Conservation (phyloP, 1,139 yeast species). For the Candida sp. region DNA sequence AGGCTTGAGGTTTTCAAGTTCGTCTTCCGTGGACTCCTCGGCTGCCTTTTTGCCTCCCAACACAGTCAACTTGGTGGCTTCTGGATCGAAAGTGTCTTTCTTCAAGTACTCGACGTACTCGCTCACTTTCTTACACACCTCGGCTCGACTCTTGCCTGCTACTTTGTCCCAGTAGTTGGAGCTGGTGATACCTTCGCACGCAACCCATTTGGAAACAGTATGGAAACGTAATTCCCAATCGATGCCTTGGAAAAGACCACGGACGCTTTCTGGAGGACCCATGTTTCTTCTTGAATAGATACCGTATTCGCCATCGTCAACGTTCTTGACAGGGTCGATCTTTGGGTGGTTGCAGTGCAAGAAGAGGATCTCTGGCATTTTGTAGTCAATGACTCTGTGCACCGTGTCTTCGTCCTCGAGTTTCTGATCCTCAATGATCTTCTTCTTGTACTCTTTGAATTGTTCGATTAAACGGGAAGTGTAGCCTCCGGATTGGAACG, state of each 20-base stretch:
- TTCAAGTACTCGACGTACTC: conserved; percentile 32
- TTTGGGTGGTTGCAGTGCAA: conserved; percentile 50
- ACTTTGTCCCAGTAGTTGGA: conserved; percentile 24
- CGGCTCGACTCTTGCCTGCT: conserved; percentile 22
- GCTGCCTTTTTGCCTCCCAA: neutral
- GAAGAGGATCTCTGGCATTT: conserved; percentile 32
- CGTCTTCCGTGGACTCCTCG: neutral
- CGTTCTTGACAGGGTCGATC: conserved; percentile 33
- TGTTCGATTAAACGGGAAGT: conserved; percentile 25
- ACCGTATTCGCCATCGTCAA: conserved; percentile 20
- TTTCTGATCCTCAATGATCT: conserved; percentile 13
- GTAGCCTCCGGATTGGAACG: conserved; percentile 31
- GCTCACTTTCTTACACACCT: conserved; percentile 27
- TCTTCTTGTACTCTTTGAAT: conserved; percentile 20
- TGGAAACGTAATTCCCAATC: conserved; percentile 34
- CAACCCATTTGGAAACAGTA: conserved; percentile 37
- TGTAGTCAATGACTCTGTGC: conserved; percentile 16
- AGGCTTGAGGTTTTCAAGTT: neutral
- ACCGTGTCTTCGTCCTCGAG: conserved; percentile 14
- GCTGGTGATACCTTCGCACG: conserved; percentile 34
- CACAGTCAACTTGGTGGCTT: conserved; percentile 3
- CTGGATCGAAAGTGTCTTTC: conserved; percentile 20
- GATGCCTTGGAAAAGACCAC: conserved; percentile 14
- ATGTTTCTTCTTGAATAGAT: conserved; percentile 23
- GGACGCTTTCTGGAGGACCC: conserved; percentile 21